Base-by-base conservation (phyloP, 208 protist species). In the Naegleria gruberi region DNA sequence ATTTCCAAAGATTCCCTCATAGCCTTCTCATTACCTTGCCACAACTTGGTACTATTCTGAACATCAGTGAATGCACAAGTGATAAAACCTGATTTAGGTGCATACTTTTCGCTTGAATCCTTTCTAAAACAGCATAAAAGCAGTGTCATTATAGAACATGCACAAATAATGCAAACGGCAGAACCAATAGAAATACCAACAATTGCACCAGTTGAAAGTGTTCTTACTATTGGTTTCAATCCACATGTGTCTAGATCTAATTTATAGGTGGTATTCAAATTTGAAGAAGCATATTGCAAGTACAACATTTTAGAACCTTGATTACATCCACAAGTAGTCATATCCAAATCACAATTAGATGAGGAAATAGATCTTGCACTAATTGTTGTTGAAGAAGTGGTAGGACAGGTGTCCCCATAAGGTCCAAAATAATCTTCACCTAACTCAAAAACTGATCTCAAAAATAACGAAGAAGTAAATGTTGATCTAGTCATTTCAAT, bases 21-120 rank as follows among this genome's bases (percentile, higher is more conserved):
- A 30, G 40, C 40, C 23, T 93, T 74, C 4, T 82, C 23, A 82
- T 65, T n/a, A 4, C 0, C 91, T 77, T 92, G 40, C 91, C 91
- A 92, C 6, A 92, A 30, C 0, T 19, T n/a, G 37, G 91, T 92
- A 30, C 30, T 47, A 30, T 47, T 45, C 82, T 92, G 90, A 3
- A 92, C 86, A 73, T 92, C 91, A 6, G 91, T 92, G 46, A 92
- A 92, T 90, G 91, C 85, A 17, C 93, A 7, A 30, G 90, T 88
- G 3, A 89, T 41, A 37, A 23, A 41, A 4, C 85, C 85, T 45
- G 85, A 87, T 87, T 87, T 87, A 37, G 65, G 65, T 30, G 65
- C 65, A 65, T 65, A 19, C 30, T 65, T 65, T 10, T 10, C 51
- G 30, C 19, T 65, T 65, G 51, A 23, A 65, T 65, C 51, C 30